Conservation (phyloP, 768 basidiomycete genomes). For the Tulasnella calospora region DNA sequence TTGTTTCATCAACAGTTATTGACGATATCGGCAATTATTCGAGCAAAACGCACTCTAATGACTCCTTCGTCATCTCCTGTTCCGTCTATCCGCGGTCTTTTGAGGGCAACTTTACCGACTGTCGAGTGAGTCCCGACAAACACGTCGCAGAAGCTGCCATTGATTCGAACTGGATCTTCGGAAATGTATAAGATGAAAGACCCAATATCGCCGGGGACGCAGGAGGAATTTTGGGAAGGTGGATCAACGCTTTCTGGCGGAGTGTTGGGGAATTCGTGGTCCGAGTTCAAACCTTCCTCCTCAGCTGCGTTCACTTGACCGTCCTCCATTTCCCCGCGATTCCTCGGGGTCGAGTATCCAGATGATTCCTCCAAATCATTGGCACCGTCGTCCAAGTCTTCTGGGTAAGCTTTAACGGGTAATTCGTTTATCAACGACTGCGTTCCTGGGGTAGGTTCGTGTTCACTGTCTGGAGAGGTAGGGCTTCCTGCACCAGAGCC, state of each 20-base stretch:
- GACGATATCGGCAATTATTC: neutral
- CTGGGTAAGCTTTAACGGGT: no score
- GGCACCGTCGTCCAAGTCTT: no score
- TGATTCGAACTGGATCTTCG: neutral
- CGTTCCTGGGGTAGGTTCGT: no score
- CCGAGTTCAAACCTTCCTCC: neutral
- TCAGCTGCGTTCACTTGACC: neutral
- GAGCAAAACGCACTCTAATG: neutral
- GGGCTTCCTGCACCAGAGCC: no score
- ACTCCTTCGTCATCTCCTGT: neutral
- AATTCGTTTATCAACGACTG: no score
- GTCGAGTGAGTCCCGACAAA: neutral
- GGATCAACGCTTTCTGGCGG: neutral
- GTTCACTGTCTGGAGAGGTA: no score
- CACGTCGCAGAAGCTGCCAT: neutral
- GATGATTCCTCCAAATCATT: no score
- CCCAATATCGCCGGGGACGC: neutral
- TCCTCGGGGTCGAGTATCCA: no score
- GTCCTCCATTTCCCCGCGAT: no score
- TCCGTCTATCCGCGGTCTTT: neutral
- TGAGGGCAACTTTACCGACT: neutral
- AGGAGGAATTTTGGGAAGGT: neutral
- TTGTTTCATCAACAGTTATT: neutral
- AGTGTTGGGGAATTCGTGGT: neutral
- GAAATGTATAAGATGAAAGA: neutral